A percentile compares a stretch with the other conserved stretches of the same genome.
Evolutionary conservation across 2,329 filamentous ascomycete species (phyloP).

Genomic region (Hymenoscyphus infarciens): DNA sequence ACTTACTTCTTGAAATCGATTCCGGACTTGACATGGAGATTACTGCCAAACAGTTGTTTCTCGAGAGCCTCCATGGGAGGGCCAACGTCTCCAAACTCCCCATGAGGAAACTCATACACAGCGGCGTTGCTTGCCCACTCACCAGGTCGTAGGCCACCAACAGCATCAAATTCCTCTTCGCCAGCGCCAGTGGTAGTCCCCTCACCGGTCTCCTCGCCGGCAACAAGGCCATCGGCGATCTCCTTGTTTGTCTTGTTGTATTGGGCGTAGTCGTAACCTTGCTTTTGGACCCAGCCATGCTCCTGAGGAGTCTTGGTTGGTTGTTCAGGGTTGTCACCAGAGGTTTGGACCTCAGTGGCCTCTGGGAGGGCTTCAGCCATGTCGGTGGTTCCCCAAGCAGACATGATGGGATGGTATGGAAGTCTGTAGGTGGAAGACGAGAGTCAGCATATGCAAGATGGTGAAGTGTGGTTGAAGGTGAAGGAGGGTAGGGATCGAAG

Average conservation of each 20-base stretch:
- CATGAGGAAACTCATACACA: slow-evolving; percentile 77
- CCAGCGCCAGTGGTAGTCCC: slow-evolving; percentile 3
- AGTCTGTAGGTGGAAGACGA: neutral
- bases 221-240: slow-evolving; percentile 20
- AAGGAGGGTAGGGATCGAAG: too few species aligned
- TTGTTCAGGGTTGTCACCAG: slow-evolving; percentile 9
- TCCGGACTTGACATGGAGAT: slow-evolving; percentile 49
- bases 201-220: slow-evolving; percentile 5
- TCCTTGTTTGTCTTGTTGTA: slow-evolving; percentile 33
- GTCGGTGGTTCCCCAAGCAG: slow-evolving; percentile 27
- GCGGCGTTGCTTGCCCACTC: slow-evolving; percentile 32
- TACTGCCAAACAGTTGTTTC: slow-evolving; percentile 65
- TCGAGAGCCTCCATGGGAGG: slow-evolving; percentile 70
- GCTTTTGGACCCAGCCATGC: slow-evolving; percentile 32
- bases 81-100: slow-evolving; percentile 82
- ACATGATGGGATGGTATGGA: slow-evolving; percentile 18
- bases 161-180: slow-evolving; percentile 15
- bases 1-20: slow-evolving; percentile 61
- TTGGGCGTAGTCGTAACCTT: slow-evolving; percentile 31
- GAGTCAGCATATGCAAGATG: neutral
- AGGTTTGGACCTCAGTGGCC: neutral
- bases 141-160: slow-evolving; percentile 25
- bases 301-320: slow-evolving; percentile 30
- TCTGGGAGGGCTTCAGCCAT: slow-evolving; percentile 36
- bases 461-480: neutral